These are phyloP conservation scores for Peterozyma toletana DNA, from an alignment of 805 yeast genomes.

Conservation along the genomic window DNA sequence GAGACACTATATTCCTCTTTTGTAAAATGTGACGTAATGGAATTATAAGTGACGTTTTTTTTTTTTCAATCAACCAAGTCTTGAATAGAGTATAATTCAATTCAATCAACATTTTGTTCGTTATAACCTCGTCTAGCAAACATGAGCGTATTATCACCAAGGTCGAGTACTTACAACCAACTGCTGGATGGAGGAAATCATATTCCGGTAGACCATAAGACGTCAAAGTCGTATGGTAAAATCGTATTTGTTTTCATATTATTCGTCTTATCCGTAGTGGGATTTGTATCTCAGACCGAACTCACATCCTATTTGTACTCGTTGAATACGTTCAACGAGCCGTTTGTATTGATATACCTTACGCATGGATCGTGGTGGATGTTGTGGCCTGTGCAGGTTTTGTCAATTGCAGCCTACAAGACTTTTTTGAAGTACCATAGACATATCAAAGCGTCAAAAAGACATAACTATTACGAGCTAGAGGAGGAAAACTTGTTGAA, in stretches of 20 bases:
- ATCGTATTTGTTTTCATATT: constrained; percentile 39
- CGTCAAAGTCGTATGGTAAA: constrained; percentile 22
- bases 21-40: no score
- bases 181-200: no score
- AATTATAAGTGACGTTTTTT: no score
- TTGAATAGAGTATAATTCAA: no score
- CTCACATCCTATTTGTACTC: constrained; percentile 63
- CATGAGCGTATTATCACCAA: no score
- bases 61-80: no score
- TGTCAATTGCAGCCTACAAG: constrained; percentile 39
- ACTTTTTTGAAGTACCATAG: constrained; percentile 22
- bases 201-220: no score
- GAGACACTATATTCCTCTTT: no score
- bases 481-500: neutral
- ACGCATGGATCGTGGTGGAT: constrained; percentile 79
- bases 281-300: constrained; percentile 80
- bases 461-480: neutral
- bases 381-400: constrained; percentile 64
- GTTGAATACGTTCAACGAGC: constrained; percentile 50
- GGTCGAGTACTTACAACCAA: no score
- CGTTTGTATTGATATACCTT: constrained; percentile 53
- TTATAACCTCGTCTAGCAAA: no score
- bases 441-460: neutral
- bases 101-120: no score
- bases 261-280: constrained; percentile 37